Base-by-base conservation (phyloP, 169 alveolate species). In the Toxoplasma gondii region DNA sequence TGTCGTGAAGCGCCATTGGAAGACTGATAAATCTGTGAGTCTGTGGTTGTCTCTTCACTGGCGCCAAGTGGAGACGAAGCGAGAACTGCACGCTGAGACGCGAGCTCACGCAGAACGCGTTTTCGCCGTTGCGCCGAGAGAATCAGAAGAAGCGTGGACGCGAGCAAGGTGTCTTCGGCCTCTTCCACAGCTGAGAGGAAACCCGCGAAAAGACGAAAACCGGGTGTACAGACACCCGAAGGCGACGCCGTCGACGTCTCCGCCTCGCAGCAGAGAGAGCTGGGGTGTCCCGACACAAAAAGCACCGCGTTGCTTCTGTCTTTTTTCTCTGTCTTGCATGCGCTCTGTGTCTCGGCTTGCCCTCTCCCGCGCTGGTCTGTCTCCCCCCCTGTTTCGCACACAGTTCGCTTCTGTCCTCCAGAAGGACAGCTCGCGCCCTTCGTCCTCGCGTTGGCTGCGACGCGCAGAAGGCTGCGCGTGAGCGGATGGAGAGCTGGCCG, bases 61-160 rank as follows among this genome's bases (percentile, higher is more conserved):
- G n/a, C n/a, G n/a, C n/a, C n/a, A n/a, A n/a, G 12, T 49, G 58
- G 58, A 4, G 58, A 49, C 58, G 58, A 4, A 49, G 58, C 58
- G 58, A 49, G 58, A 49, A 49, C 58, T 49, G 58, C 58, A 12
- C 82, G 34, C 39, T 69, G 43, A 34, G 82, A 31, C 34, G 82
- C 82, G 34, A 69, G n/a, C 16, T 17, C 82, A 31, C 86, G 86
- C 39, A 78, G 86, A 12, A 10, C 10, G 29, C 44, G 86, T n/a
- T 78, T 78, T 2, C 67, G 90, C 41, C 64, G 53, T 24, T 82
- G 90, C 16, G 90, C 90, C 27, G 67, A 43, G 44, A 82, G 64
- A 0, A 82, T 0, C 69, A 82, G 90, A 2, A 22, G 41, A 27
- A 82, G 69, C n/a, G 64, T 82, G 24, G 67, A 82, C n/a, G 69